Percentiles rank a stretch among this genome's conserved stretches.
Evolutionary conservation across 495 filamentous ascomycete species (phyloP).

Genomic region (Neurospora intermedia): DNA sequence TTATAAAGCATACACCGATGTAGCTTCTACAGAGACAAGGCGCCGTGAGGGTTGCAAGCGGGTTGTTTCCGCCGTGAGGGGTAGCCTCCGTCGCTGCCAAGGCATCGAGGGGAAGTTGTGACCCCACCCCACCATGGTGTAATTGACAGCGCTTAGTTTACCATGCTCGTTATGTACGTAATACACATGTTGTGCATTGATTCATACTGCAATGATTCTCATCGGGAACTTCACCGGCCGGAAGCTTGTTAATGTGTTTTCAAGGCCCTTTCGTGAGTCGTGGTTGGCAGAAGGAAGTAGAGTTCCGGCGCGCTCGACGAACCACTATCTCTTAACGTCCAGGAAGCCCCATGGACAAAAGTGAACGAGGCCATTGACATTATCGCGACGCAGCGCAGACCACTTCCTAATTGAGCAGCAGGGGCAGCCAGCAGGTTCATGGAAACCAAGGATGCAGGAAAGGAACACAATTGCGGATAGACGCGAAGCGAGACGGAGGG

Average conservation of each 20-base stretch:
- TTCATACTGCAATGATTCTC: not conserved
- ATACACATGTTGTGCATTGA: not conserved
- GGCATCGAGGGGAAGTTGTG: not conserved
- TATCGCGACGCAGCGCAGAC: not conserved
- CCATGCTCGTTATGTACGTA: not conserved
- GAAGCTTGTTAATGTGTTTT: not conserved
- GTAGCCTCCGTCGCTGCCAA: not conserved
- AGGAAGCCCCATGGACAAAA: not conserved
- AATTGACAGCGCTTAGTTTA: not conserved
- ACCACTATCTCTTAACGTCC: not conserved
- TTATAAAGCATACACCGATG: not conserved
- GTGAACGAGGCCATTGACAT: not conserved
- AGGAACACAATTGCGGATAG: not conserved
- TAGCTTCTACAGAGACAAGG: not conserved
- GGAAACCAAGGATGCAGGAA: not conserved
- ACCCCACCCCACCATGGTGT: not conserved
- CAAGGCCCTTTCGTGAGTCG: not conserved
- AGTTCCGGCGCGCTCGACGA: not conserved
- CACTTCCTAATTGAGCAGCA: not conserved
- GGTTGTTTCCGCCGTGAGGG: not conserved
- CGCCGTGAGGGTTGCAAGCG: not conserved
- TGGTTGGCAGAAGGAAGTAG: not conserved
- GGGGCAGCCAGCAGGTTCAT: not conserved
- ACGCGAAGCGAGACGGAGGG: not conserved
- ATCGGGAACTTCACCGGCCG: not conserved